phyloP scores from a whole-genome alignment of 2,329 filamentous ascomycete species.

The Rhynchosporium graminicola region DNA sequence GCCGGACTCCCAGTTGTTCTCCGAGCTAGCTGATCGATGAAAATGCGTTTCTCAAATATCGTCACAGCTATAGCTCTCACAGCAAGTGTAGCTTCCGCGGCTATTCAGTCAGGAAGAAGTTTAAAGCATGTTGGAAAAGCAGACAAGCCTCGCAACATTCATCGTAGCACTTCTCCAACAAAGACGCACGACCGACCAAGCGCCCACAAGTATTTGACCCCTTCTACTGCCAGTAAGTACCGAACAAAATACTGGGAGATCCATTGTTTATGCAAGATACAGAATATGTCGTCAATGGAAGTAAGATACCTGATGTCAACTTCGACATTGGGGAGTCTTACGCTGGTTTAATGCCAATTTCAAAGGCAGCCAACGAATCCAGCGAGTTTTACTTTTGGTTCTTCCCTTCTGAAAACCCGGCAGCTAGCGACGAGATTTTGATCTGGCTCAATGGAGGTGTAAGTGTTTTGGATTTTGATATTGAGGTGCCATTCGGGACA shows the following conservation, averaged over 20 bases:
- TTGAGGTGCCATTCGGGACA: background rate
- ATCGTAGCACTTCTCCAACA: slow-evolving; percentile 17
- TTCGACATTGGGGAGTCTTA: slow-evolving; percentile 71
- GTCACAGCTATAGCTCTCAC: slow-evolving; percentile 30
- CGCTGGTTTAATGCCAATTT: slow-evolving; percentile 62
- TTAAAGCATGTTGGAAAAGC: slow-evolving; percentile 32
- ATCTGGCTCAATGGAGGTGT: slow-evolving; percentile 54
- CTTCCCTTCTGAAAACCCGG: slow-evolving; percentile 57
- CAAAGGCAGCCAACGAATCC: slow-evolving; percentile 49
- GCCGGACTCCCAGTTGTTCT: background rate
- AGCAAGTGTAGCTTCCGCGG: slow-evolving; percentile 25
- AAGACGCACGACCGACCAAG: slow-evolving; percentile 19
- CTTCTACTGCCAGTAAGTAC: slow-evolving; percentile 34
- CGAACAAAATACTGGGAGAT: background rate
- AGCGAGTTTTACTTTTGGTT: slow-evolving; percentile 67
- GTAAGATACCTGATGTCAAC: slow-evolving; percentile 63
- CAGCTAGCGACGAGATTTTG: slow-evolving; percentile 57
- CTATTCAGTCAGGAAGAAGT: slow-evolving; percentile 29
- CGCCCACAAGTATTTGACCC: slow-evolving; percentile 32
- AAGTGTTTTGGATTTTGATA: slow-evolving; percentile 28
- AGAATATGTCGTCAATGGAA: slow-evolving; percentile 67
- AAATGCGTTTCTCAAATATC: slow-evolving; percentile 32
- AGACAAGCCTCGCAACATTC: slow-evolving; percentile 25
- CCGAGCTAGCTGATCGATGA: slow-evolving; percentile 3
- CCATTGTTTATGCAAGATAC: slow-evolving; percentile 2